phyloP scores from a whole-genome alignment of 805 yeast species.

The Ogataea neopini region DNA sequence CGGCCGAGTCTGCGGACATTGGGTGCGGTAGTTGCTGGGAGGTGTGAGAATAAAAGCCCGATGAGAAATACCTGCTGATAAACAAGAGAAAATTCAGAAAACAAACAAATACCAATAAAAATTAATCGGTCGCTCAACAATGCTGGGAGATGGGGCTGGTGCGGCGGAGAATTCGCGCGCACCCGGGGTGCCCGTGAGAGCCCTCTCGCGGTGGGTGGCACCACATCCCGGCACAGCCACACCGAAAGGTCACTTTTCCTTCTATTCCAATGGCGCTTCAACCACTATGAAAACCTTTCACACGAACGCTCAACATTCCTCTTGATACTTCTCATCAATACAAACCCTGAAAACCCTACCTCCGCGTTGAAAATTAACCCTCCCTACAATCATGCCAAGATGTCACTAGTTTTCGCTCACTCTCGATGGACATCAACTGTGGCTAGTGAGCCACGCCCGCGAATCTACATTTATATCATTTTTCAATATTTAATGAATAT shows the following conservation, averaged over 20 bases:
- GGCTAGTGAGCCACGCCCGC: neutral
- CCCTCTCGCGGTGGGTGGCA: too few species aligned
- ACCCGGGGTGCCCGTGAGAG: too few species aligned
- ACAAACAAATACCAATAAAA: slow-evolving; percentile 4
- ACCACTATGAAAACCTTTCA: too few species aligned
- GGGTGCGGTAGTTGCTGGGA: slow-evolving; percentile 1
- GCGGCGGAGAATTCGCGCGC: too few species aligned
- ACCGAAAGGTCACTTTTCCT: too few species aligned
- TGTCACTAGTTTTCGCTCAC: neutral
- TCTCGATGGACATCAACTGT: neutral
- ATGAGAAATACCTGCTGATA: neutral
- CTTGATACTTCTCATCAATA: too few species aligned
- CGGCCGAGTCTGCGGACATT: slow-evolving; percentile 9
- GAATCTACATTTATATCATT: neutral
- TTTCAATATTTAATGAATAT: neutral
- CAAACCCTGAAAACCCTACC: too few species aligned
- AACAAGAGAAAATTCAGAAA: slow-evolving; percentile 4
- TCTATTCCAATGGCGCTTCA: too few species aligned
- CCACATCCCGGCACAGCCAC: too few species aligned
- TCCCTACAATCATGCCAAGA: neutral
- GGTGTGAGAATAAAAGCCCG: neutral
- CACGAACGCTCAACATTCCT: too few species aligned
- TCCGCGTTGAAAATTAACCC: neutral
- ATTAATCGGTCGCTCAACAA: slow-evolving; percentile 7
- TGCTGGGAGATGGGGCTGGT: slow-evolving; percentile 6